Percentiles rank a stretch among this genome's conserved stretches.
These are phyloP conservation scores for Trematosphaeria pertusa DNA, from an alignment of 2,329 filamentous ascomycete genomes.

Conservation along the genomic window DNA sequence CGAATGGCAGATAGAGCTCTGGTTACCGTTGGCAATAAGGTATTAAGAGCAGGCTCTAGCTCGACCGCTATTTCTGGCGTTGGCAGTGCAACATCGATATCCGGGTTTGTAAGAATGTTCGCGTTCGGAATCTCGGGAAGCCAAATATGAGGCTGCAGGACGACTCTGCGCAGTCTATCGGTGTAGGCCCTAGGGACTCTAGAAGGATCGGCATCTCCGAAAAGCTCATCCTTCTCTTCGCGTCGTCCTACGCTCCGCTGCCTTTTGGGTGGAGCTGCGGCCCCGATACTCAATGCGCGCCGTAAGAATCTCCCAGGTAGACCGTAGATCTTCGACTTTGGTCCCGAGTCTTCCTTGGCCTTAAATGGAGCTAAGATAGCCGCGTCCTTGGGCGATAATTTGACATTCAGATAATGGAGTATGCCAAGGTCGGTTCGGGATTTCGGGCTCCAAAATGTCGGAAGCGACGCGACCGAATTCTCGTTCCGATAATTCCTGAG, in stretches of 20 bases:
- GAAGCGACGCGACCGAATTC: slow-evolving; percentile 3
- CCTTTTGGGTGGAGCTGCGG: too few species aligned
- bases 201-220: background rate
- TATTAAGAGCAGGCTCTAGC: too few species aligned
- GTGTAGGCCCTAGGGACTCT: background rate
- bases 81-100: too few species aligned
- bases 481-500: background rate
- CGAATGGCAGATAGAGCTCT: background rate
- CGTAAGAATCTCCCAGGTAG: slow-evolving; percentile 5
- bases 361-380: background rate
- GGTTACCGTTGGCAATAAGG: background rate
- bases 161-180: background rate
- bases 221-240: too few species aligned
- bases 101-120: too few species aligned
- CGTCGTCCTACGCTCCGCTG: too few species aligned
- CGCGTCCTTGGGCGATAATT: slow-evolving; percentile 2
- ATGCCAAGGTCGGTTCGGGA: slow-evolving; percentile 8
- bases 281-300: slow-evolving; percentile 9
- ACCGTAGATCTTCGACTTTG: background rate
- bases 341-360: background rate
- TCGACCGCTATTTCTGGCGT: too few species aligned
- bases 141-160: slow-evolving; percentile 1
- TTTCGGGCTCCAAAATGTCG: slow-evolving; percentile 5
- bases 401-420: slow-evolving; percentile 6
- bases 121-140: too few species aligned